Evolutionary conservation across 1,139 yeast genomes (phyloP).

Genomic region (Protomyces lactucae-debilis): DNA sequence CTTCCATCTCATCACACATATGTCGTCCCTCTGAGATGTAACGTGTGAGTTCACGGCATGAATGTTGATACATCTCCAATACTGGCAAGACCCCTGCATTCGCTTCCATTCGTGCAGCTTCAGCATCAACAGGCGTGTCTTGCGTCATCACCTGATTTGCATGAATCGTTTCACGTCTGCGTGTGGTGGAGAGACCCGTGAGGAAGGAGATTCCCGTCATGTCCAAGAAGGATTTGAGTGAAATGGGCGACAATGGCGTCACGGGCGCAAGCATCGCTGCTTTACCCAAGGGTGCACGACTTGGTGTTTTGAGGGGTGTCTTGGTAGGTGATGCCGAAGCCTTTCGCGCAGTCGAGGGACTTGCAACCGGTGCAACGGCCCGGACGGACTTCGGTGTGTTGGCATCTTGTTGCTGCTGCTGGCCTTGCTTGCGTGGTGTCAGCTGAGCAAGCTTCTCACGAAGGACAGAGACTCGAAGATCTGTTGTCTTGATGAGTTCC

Average conservation of each 20-base stretch:
- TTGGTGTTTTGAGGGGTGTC: conserved; percentile 17
- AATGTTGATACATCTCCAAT: conserved; percentile 39
- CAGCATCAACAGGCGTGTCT: conserved; percentile 31
- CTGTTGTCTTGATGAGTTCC: not conserved
- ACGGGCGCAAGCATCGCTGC: conserved; percentile 10
- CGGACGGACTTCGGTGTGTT: not conserved
- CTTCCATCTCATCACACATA: conserved; percentile 46
- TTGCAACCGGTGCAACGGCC: not conserved
- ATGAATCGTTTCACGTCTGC: conserved; percentile 36
- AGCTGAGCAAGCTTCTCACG: conserved; percentile 8
- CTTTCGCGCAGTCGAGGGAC: not conserved
- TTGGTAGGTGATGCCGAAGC: not conserved
- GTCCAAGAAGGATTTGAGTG: conserved; percentile 37
- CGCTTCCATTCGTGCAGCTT: conserved; percentile 36
- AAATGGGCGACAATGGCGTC: conserved; percentile 30
- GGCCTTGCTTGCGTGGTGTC: conserved; percentile 16
- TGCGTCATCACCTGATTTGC: conserved; percentile 31
- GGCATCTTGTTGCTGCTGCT: not conserved
- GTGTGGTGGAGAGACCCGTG: conserved; percentile 38
- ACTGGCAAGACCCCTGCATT: conserved; percentile 36
- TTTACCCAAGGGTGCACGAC: not conserved
- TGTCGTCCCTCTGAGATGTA: conserved; percentile 50
- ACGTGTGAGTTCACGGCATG: conserved; percentile 51
- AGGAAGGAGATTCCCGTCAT: conserved; percentile 39
- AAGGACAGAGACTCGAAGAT: conserved; percentile 7